Base-by-base conservation (phyloP, 352 stramenopile species). In the Phytopythium chamaehyphon region DNA sequence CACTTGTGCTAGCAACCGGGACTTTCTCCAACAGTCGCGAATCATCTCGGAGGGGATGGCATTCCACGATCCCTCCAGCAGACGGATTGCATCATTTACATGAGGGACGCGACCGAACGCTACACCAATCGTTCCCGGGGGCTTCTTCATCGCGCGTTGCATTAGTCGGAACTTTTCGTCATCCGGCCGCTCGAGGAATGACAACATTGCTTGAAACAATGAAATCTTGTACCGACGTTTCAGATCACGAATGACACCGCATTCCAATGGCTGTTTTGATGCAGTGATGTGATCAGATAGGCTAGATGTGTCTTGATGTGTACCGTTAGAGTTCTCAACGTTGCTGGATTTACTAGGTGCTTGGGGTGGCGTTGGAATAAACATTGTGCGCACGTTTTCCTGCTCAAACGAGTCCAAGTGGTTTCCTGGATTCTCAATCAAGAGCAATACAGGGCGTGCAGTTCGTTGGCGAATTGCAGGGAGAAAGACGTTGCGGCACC, bases 201-300 rank as follows among this genome's bases (percentile, higher is more conserved):
- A 62, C 40, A 84, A 52, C 18, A 64, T 58, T 18, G 81, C 73
- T 12, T 76, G 68, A 22, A 84, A 76, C 12, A 82, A 48, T 19
- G 66, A 33, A 40, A 80, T 61, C 31, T 82, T 82, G 57, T 77
- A 84, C 8, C 69, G 59, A 35, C 62, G 65, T 50, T 85, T 85
- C 37, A 82, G 58, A n/a, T 78, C 64, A 21, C 66, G 62, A 11
- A 82, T 51, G 19, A 78, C 55, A 12, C 56, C 62, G 43, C 55
- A 59, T 59, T 78, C 62, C 11, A 76, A 51, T 1, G 61, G 48
- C 49, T 81, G 68, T 31, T 68, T 61, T 21, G 51, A 58, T 15
- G 54, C 50, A 8, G 57, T 50, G 2, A 47, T 55, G 22, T 40
- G 11, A 28, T 14, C 24, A 11, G 45, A 51, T 6, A 51, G 28